Conservation (phyloP, 163 green algal genomes). For the Chloromonas sp. region DNA sequence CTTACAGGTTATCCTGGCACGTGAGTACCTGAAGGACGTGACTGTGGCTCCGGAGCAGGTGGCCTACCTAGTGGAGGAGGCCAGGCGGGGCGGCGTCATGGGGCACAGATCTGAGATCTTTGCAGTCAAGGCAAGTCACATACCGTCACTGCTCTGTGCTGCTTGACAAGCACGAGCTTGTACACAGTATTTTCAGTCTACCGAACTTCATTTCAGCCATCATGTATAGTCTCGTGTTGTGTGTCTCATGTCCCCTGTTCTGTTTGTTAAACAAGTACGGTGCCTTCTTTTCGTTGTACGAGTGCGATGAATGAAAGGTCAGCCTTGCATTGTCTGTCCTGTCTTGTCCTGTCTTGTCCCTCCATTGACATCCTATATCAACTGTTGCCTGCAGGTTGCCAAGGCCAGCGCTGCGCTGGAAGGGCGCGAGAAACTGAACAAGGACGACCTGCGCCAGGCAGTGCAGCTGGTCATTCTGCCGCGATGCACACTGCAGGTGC, state of each 20-base stretch:
- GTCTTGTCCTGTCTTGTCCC: no score
- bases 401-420: conserved; percentile 89
- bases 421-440: conserved; percentile 63
- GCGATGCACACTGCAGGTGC: conserved; percentile 52
- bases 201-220: no score
- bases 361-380: no score
- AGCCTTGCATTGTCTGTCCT: no score
- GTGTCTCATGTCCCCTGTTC: no score
- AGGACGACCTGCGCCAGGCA: conserved; percentile 71
- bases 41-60: conserved; percentile 82
- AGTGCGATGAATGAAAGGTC: no score
- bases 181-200: not conserved
- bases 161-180: not conserved
- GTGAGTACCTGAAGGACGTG: conserved; percentile 95
- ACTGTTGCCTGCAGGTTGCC: conserved; percentile 53
- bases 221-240: no score
- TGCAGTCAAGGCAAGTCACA: conserved; percentile 9
- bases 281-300: no score
- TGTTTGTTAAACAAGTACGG: no score
- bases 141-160: not conserved
- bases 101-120: conserved; percentile 96
- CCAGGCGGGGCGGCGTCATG: conserved; percentile 65
- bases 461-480: conserved; percentile 96
- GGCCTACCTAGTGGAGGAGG: conserved; percentile 80
- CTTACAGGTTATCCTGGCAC: conserved; percentile 85